A percentile compares a stretch with the other conserved stretches of the same genome.
phyloP scores from a whole-genome alignment of 495 filamentous ascomycete genomes.

The Penicillium silybi region DNA sequence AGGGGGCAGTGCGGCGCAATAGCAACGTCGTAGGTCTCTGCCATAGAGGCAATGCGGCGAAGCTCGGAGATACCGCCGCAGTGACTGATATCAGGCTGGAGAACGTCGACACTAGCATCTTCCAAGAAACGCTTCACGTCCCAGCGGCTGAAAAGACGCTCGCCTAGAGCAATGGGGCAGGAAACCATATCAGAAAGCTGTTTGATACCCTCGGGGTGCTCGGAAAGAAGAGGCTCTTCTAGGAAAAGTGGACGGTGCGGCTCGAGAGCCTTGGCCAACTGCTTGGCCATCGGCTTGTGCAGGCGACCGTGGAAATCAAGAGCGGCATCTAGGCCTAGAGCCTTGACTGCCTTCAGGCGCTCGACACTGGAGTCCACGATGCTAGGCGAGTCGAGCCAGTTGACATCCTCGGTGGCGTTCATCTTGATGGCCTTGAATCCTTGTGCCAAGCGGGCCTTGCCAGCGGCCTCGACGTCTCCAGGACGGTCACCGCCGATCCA shows the following conservation, averaged over 20 bases:
- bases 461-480: conserved; percentile 60
- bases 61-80: conserved; percentile 74
- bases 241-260: conserved; percentile 73
- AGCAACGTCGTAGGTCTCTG: conserved; percentile 74
- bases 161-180: conserved; percentile 70
- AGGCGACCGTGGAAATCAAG: conserved; percentile 77
- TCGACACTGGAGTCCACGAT: conserved; percentile 63
- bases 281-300: conserved; percentile 80
- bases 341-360: conserved; percentile 64
- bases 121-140: conserved; percentile 72
- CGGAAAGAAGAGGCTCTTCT: conserved; percentile 71
- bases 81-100: conserved; percentile 76
- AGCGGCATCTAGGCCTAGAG: conserved; percentile 65
- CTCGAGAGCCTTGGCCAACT: conserved; percentile 66
- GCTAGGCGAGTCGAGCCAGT: conserved; percentile 72
- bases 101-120: conserved; percentile 63
- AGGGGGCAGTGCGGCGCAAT: conserved; percentile 76
- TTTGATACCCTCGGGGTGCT: conserved; percentile 68
- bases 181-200: conserved; percentile 57
- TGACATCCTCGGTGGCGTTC: conserved; percentile 76
- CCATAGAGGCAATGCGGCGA: conserved; percentile 66
- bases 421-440: conserved; percentile 75
- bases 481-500: conserved; percentile 84
- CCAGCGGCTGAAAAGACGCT: conserved; percentile 71
- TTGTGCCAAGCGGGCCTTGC: conserved; percentile 60